Percentiles rank a stretch among this genome's conserved stretches.
phyloP scores from a whole-genome alignment of 163 green algal genomes.

The Chlamydomonas reinhardtii region DNA sequence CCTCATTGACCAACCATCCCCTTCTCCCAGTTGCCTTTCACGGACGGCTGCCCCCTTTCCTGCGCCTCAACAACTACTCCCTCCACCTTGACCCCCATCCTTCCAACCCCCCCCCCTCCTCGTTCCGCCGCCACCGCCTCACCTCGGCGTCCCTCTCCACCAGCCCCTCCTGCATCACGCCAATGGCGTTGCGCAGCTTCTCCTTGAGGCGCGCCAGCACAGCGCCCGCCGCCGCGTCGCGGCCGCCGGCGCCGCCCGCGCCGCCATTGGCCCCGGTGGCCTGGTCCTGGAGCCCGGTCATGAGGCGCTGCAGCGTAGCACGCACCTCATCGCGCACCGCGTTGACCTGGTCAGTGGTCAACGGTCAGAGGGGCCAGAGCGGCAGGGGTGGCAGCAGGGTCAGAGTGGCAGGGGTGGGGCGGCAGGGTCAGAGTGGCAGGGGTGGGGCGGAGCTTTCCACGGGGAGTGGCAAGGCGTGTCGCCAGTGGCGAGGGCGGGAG shows the following conservation, averaged over 20 bases:
- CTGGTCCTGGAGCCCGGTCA: neutral
- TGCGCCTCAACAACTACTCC: too few species aligned
- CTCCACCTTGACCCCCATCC: too few species aligned
- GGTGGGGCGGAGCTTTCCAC: too few species aligned
- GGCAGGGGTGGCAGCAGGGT: neutral
- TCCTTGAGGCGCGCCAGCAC: slow-evolving; percentile 18
- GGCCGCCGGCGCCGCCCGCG: neutral
- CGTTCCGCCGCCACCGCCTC: neutral
- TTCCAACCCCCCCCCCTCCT: neutral
- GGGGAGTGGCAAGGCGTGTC: too few species aligned
- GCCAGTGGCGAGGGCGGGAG: too few species aligned
- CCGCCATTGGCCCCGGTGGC: neutral
- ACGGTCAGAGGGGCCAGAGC: too few species aligned
- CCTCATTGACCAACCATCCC: too few species aligned
- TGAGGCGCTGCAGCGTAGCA: slow-evolving; percentile 14
- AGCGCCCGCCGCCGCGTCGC: neutral
- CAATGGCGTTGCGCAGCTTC: slow-evolving; percentile 73
- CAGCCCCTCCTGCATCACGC: slow-evolving; percentile 81
- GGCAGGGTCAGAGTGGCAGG: too few species aligned
- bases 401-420: neutral
- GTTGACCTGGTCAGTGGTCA: slow-evolving; percentile 12
- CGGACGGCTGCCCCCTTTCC: too few species aligned
- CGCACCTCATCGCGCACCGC: slow-evolving; percentile 25
- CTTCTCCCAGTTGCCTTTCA: too few species aligned
- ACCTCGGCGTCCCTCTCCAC: slow-evolving; percentile 95